Base-by-base conservation (phyloP, 192 early-diverging fungal species). In the Coemansia sp. region DNA sequence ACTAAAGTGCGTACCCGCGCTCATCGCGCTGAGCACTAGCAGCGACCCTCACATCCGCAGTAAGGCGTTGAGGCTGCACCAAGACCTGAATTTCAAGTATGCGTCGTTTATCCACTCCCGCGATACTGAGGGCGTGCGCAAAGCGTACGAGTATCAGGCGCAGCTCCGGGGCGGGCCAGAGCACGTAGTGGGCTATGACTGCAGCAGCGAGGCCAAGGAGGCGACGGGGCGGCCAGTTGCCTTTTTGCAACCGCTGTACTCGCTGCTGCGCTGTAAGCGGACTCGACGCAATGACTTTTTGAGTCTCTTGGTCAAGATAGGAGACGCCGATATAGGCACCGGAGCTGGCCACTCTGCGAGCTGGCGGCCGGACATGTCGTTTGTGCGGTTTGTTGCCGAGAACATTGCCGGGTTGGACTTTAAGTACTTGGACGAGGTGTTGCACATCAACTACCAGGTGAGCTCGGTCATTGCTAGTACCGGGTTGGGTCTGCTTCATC, bases 21-120 rank as follows among this genome's bases (percentile, higher is more conserved):
- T 97, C 48, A 86, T 94, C 33, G 93, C 96, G 0, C 83, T 97
- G 61, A 87, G 95, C 74, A 89, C 93, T 2, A 87, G 87, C 59
- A 70, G 80, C 3, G 85, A 92, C 62, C 37, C 70, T 0, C 68
- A 71, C 2, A 74, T 95, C 14, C 85, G 92, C 16, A 88, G 85
- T 31, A 91, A 90, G 33, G 87, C 93, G 5, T 76, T 88, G 18
- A 82, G 83, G 65, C 73, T 94, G 28, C 92, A 98, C 66, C 71
- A 83, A 36, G 86, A 90, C 37, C 67, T 94, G 26, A 86, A 87
- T 67, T 88, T 87, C 58, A 97, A 97, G 77, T 90, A 95, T 66
- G 89, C 91, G 1, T 91, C 90, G 20, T 88, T 97, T 60, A 94
- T 98, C 45, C 92, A 98, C 77, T 84, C 88, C 21, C 86, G 86